These are phyloP conservation scores for Globisporangium camurandrum DNA, from an alignment of 352 stramenopile genomes.

Conservation along the genomic window DNA sequence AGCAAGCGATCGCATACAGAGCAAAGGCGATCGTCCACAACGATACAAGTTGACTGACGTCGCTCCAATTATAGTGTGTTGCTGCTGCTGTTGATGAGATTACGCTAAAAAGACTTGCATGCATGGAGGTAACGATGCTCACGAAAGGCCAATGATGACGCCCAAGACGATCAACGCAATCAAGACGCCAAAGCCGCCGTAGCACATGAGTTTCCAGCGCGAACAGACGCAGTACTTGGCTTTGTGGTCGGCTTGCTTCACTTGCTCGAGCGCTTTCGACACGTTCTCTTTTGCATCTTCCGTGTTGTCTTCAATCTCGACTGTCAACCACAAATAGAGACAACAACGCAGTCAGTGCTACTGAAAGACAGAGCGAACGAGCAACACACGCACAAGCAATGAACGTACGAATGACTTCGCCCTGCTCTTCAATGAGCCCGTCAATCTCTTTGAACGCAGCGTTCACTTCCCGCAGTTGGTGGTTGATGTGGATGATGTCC, in stretches of 20 bases:
- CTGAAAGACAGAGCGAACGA: neutral
- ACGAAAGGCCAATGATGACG: slow-evolving; percentile 34
- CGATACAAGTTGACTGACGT: too few relatives aligned
- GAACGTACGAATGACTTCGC: slow-evolving; percentile 50
- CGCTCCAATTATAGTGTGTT: too few relatives aligned
- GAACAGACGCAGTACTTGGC: slow-evolving; percentile 68
- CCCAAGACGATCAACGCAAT: slow-evolving; percentile 48
- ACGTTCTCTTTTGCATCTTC: slow-evolving; percentile 74
- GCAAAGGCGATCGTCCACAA: too few relatives aligned
- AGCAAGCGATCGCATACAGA: too few relatives aligned
- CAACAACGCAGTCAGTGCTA: neutral
- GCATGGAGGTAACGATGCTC: neutral
- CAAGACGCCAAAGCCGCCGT: slow-evolving; percentile 43
- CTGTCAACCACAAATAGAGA: slow-evolving; percentile 14
- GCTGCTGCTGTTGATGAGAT: too few relatives aligned
- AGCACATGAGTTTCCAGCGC: slow-evolving; percentile 60
- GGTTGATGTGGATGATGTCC: slow-evolving; percentile 86
- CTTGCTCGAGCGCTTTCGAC: slow-evolving; percentile 55
- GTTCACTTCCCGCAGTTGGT: slow-evolving; percentile 81
- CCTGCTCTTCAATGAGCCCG: slow-evolving; percentile 75
- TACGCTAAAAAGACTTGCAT: too few relatives aligned
- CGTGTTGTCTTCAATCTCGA: slow-evolving; percentile 80
- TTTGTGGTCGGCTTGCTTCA: slow-evolving; percentile 59
- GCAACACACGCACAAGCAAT: neutral
- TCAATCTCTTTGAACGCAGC: slow-evolving; percentile 82